phyloP scores from a whole-genome alignment of 208 protist genomes.

The Trypanosoma melophagium region DNA sequence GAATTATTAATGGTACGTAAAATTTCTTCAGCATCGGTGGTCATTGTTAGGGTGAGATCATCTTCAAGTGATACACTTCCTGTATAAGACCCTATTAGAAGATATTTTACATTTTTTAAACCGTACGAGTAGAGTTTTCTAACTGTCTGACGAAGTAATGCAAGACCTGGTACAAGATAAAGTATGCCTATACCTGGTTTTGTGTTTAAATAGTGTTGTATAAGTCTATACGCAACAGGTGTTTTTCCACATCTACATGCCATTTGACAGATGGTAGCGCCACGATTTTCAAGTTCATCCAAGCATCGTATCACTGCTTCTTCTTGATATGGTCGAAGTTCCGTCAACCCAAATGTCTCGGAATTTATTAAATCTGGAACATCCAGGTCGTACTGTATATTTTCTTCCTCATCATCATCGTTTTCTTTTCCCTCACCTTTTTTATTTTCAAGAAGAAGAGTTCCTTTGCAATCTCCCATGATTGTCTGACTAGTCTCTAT shows the following conservation, averaged over 20 bases:
- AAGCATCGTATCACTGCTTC: slow-evolving; percentile 55
- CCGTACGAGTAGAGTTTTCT: slow-evolving; percentile 68
- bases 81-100: slow-evolving; percentile 66
- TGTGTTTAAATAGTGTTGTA: slow-evolving; percentile 40
- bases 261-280: slow-evolving; percentile 73
- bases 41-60: slow-evolving; percentile 41
- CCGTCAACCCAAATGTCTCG: slow-evolving; percentile 33
- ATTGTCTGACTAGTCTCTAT: too few relatives aligned
- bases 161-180: slow-evolving; percentile 73
- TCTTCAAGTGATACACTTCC: slow-evolving; percentile 37
- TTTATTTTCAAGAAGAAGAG: too few relatives aligned
- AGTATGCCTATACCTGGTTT: slow-evolving; percentile 37
- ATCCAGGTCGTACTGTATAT: slow-evolving; percentile 17
- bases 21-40: slow-evolving; percentile 54
- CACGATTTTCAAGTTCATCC: slow-evolving; percentile 33
- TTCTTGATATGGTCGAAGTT: slow-evolving; percentile 63
- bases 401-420: background rate
- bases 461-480: too few relatives aligned
- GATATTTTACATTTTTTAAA: slow-evolving; percentile 40
- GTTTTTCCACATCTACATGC: slow-evolving; percentile 82
- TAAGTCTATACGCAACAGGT: slow-evolving; percentile 58
- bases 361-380: slow-evolving; percentile 11
- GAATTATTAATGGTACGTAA: slow-evolving; percentile 38
- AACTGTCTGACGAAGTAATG: slow-evolving; percentile 68
- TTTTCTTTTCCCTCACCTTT: background rate